phyloP scores from a whole-genome alignment of 1,284 basidiomycete genomes.

The Microbotryum scabiosae region DNA sequence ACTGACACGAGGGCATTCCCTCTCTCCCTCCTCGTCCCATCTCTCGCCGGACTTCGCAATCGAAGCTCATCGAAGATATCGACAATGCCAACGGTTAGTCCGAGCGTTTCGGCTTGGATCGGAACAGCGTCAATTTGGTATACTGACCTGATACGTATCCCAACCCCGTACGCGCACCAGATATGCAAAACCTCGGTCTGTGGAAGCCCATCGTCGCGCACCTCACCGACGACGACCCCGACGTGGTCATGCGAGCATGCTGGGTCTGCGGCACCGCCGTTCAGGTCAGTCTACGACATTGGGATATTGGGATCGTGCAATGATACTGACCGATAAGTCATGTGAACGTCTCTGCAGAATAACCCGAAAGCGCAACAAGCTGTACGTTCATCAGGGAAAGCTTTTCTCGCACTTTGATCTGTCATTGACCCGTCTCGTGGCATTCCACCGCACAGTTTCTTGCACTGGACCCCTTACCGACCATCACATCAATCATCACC shows the following conservation, averaged over 20 bases:
- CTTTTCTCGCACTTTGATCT: not conserved
- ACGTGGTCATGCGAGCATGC: slow-evolving; percentile 62
- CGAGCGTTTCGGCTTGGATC: too few relatives aligned
- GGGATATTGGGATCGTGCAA: too few relatives aligned
- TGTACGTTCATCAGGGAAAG: slow-evolving; percentile 47
- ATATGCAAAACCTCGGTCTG: slow-evolving; percentile 72
- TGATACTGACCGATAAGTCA: too few relatives aligned
- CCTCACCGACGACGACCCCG: slow-evolving; percentile 52
- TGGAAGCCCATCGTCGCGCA: slow-evolving; percentile 74
- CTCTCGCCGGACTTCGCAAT: slow-evolving; percentile 5
- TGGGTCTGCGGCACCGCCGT: slow-evolving; percentile 93
- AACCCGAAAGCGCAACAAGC: slow-evolving; percentile 82
- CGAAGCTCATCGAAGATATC: slow-evolving; percentile 77
- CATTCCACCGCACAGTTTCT: slow-evolving; percentile 53
- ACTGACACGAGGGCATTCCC: too few relatives aligned
- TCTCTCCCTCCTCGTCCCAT: not conserved
- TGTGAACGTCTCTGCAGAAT: slow-evolving; percentile 50
- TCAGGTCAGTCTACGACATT: slow-evolving; percentile 38
- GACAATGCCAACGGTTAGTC: slow-evolving; percentile 88
- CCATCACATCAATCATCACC: slow-evolving; percentile 56
- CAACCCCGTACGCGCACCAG: slow-evolving; percentile 41
- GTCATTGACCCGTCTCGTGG: slow-evolving; percentile 1
- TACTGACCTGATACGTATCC: too few relatives aligned
- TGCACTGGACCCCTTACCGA: slow-evolving; percentile 57
- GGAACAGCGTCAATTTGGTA: not conserved